These are phyloP conservation scores for Venturia oleaginea DNA, from an alignment of 2,329 filamentous ascomycete species.

Conservation along the genomic window DNA sequence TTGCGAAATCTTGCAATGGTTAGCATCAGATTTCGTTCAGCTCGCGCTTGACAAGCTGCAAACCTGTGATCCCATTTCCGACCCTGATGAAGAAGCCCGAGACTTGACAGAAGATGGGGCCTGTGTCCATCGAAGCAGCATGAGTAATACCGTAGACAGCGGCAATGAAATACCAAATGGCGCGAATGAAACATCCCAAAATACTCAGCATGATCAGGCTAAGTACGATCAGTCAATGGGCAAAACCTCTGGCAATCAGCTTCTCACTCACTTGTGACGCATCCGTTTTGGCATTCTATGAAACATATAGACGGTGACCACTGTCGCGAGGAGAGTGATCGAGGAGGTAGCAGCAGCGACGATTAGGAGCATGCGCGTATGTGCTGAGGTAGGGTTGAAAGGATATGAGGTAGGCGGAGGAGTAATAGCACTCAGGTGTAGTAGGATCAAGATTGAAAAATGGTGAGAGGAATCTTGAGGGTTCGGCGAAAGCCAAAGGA, in stretches of 20 bases:
- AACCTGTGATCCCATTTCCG: conserved; percentile 57
- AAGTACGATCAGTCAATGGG: background rate
- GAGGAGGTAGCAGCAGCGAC: background rate
- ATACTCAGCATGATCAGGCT: conserved; percentile 69
- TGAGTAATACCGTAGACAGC: conserved; percentile 42
- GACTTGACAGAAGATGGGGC: conserved; percentile 54
- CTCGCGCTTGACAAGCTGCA: conserved; percentile 17
- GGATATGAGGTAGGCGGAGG: background rate
- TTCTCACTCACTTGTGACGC: conserved; percentile 53
- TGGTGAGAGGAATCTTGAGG: no score
- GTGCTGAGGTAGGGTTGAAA: background rate
- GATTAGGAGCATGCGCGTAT: background rate
- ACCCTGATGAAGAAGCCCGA: conserved; percentile 59
- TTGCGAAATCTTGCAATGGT: conserved; percentile 48
- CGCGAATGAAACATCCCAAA: conserved; percentile 62
- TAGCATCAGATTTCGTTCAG: conserved; percentile 13
- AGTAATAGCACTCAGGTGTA: background rate
- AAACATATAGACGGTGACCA: conserved; percentile 13
- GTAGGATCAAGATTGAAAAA: background rate
- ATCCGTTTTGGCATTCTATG: conserved; percentile 13
- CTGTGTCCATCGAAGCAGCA: conserved; percentile 44
- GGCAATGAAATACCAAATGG: conserved; percentile 58
- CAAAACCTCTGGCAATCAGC: no score
- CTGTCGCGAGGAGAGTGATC: conserved; percentile 4
- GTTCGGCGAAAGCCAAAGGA: no score